Base-by-base conservation (phyloP, 2,329 filamentous ascomycete species). In the Paraphaeosphaeria minitans region DNA sequence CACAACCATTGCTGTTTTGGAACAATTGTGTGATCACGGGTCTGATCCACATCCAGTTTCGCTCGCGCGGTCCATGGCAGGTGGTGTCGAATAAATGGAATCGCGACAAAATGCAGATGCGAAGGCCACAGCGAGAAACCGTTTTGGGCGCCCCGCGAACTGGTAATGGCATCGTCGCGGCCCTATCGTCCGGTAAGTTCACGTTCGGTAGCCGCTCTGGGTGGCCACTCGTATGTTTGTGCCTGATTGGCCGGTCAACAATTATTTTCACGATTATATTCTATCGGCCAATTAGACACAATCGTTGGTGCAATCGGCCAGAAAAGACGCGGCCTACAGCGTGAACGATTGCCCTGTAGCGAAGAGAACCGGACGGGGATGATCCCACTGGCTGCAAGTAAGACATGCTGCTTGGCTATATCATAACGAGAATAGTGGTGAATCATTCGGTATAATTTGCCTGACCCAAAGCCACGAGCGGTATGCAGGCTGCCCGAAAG, bases 161-260 rank as follows among this genome's bases (percentile, higher is more conserved):
- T 21, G 54, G 22, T 52, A 60, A 70, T 74, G 53, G 64, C 67
- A 67, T 47, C 60, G 57, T 56, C 48, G 57, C 55, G 50, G 58
- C 58, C 60, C 57, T 62, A 57, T 49, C 60, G 49, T 70, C 68
- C 70, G 71, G 62, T 59, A 53, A 49, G 14, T 49, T 48, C 43
- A 55, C 42, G 35, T 39, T 48, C 43, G 33, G 31, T 41, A 29
- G 12, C 37, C 41, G n/a, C 24, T 53, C 14, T 56, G 31, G 45
- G 53, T 39, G 42, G 48, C 14, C 24, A 47, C n/a, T 46, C 12
- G 31, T 27, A 39, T 19, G 42, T 47, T 48, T 48, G 42, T 42
- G 14, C 37, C 35, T 55, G 31, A 65, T 67, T 68, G 68, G 61
- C 24, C 27, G 49, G 16, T 21, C 10, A 45, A 21, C 19, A 35